Evolutionary conservation across 1,284 basidiomycete species (phyloP).

Genomic region (Leccinum fallax): DNA sequence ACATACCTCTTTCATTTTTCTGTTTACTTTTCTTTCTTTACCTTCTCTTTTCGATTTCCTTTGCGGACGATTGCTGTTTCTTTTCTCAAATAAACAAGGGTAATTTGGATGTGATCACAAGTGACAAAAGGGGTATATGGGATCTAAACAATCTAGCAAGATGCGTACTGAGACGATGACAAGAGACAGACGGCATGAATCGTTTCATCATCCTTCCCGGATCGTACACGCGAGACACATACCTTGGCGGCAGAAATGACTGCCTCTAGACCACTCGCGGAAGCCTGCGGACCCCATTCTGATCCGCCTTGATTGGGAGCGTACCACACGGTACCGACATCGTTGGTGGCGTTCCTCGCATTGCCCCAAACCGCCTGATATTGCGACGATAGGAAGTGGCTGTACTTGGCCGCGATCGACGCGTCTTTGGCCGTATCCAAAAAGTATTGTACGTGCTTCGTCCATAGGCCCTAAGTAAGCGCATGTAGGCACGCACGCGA

Average conservation of each 20-base stretch:
- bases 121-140: background rate
- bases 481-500: background rate
- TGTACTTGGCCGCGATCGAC: conserved; percentile 41
- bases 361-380: conserved; percentile 42
- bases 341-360: conserved; percentile 39
- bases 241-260: conserved; percentile 33
- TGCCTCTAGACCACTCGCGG: conserved; percentile 36
- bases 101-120: conserved; percentile 1
- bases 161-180: conserved; percentile 10
- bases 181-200: background rate
- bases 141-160: background rate
- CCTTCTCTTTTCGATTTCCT: background rate
- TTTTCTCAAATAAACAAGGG: conserved; percentile 14
- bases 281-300: conserved; percentile 33
- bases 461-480: conserved; percentile 41
- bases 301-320: conserved; percentile 23
- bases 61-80: conserved; percentile 4
- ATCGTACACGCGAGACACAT: background rate
- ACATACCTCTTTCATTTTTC: conserved; percentile 8
- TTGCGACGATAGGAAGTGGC: conserved; percentile 43
- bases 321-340: conserved; percentile 46
- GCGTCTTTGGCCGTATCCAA: conserved; percentile 42
- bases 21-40: background rate
- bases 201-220: background rate
- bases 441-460: conserved; percentile 47